These are phyloP conservation scores for Canavalia gladiata DNA, from an alignment of 306 rosid species.

Conservation along the genomic window DNA sequence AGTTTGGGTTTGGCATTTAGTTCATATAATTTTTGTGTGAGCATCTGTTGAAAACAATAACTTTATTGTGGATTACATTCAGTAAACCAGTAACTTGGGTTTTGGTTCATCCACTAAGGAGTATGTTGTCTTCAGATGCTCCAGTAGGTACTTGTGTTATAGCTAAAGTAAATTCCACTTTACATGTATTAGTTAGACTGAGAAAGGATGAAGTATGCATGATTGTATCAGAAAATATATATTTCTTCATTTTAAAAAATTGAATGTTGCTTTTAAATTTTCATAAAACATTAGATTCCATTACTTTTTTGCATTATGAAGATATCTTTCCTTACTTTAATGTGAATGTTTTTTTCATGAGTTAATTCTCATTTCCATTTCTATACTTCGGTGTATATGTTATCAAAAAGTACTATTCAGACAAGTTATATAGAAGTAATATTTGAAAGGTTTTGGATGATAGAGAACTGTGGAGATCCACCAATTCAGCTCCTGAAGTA, in stretches of 20 bases:
- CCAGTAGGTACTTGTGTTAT: background rate
- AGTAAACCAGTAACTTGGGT: background rate
- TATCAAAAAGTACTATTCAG: background rate
- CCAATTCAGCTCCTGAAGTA: background rate
- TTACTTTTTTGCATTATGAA: background rate
- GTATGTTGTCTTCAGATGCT: background rate
- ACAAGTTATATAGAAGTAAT: background rate
- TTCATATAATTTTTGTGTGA: background rate
- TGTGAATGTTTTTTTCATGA: background rate
- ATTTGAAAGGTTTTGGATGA: background rate
- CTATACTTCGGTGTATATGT: background rate
- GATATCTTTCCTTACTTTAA: constrained; percentile 14
- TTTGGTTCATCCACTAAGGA: constrained; percentile 1
- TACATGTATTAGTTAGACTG: background rate
- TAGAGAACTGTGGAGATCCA: background rate
- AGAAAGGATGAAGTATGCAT: background rate
- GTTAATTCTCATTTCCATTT: background rate
- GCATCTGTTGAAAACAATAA: background rate
- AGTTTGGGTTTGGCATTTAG: background rate
- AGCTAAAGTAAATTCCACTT: background rate
- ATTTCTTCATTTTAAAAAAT: background rate
- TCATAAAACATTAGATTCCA: background rate
- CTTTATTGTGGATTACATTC: background rate
- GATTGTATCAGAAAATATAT: background rate
- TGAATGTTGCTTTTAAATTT: background rate